A percentile compares a stretch with the other conserved stretches of the same genome.
Evolutionary conservation across 352 stramenopile species (phyloP).

Genomic region (Globisporangium radiosum): DNA sequence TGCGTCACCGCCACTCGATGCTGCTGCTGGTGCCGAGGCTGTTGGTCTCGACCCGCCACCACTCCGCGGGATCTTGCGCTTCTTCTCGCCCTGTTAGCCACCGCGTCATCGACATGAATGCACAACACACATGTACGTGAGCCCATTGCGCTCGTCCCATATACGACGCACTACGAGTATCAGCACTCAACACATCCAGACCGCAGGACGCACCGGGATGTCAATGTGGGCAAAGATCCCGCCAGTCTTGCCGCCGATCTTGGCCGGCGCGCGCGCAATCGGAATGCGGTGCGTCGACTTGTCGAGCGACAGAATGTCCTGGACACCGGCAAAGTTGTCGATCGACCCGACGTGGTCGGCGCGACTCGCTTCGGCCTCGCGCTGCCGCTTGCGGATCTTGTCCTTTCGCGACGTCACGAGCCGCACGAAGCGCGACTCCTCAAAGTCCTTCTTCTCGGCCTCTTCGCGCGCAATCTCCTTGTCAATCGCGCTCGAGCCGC

Average conservation of each 20-base stretch:
- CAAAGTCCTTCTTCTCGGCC: conserved; percentile 77
- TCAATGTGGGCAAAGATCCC: conserved; percentile 84
- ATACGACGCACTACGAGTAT: neutral
- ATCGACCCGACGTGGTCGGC: conserved; percentile 75
- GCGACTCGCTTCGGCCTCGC: conserved; percentile 68
- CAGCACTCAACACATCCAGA: neutral
- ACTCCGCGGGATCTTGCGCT: conserved; percentile 33
- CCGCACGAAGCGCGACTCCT: conserved; percentile 82
- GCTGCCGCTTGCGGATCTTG: conserved; percentile 84
- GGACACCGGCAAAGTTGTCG: conserved; percentile 81
- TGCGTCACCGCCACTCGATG: conserved; percentile 7
- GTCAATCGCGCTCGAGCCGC: conserved; percentile 57
- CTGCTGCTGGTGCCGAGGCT: neutral
- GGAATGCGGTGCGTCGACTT: conserved; percentile 68
- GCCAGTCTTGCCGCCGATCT: conserved; percentile 63
- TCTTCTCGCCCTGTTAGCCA: conserved; percentile 38
- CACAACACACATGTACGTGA: neutral
- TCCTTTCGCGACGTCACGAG: conserved; percentile 83
- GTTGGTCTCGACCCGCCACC: conserved; percentile 7
- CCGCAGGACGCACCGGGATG: conserved; percentile 25
- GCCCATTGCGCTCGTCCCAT: neutral
- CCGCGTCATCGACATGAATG: too few species aligned
- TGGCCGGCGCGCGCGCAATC: conserved; percentile 40
- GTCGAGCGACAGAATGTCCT: conserved; percentile 69
- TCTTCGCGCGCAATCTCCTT: conserved; percentile 81